Evolutionary conservation across 177 flowering plant species (phyloP), one percentile per base, ranked within the genome.

Genomic region (Telopea speciosissima): DNA sequence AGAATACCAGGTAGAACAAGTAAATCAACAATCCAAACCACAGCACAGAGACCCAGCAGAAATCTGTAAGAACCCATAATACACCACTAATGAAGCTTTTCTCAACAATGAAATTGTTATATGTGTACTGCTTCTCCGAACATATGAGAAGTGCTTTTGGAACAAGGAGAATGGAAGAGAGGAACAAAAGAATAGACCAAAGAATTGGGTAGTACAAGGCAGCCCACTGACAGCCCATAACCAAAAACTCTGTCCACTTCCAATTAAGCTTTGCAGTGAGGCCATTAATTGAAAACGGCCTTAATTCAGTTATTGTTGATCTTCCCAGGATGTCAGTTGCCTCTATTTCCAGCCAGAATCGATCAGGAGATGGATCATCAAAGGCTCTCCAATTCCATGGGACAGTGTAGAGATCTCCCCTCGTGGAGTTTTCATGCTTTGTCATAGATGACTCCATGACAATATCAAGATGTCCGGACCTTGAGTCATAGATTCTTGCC

Each of bases 171-270:
- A 85, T 52, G 36, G 81, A 78, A 62, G 86, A 66, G 44, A 81
- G 63, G 70, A 75, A 59, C n/a, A 52, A 52, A 58, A 87, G 72
- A 68, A 78, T 71, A 54, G 72, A 75, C 94, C 90, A 90, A 64
- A 93, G 70, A 65, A 95, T 72, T 11, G 96, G 97, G 76, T 75
- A 82, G 77, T 95, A 93, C 49, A 95, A 73, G 58, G 83, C 81
- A 59, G 70, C 90, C 98, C 94, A 93, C 44, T 90, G 91, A 82
- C 92, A 86, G 44, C 99, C 99, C 97, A 95, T 91, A 59, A 93
- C 97, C 13, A 82, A n/a, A 79, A 91, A 86, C 79, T 95, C 99
- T 75, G 75, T 88, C 97, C 93, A 92, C 68, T 80, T 87, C 99
- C 99, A 95, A 25, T 84, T 75, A 52, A 87, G 65, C 74, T 81